Percentiles rank a stretch among this genome's conserved stretches.
Evolutionary conservation across 2,329 filamentous ascomycete genomes (phyloP).

Genomic region (Pseudopyricularia javanii): DNA sequence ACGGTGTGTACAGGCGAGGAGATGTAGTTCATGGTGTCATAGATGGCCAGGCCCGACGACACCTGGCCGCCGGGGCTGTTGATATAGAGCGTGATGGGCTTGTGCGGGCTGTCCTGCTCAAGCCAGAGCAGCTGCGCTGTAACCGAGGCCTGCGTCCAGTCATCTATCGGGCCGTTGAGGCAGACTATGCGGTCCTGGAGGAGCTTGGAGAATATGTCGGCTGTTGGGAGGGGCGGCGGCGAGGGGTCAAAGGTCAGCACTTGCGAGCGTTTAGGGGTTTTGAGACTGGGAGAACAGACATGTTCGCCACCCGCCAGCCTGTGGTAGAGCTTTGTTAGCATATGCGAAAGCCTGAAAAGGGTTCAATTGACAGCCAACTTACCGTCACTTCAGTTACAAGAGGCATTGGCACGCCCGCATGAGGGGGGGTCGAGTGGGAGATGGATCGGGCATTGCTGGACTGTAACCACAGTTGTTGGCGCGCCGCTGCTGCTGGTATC

Average conservation of each 20-base stretch:
- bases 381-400: constrained; percentile 46
- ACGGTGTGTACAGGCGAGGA: constrained; percentile 86
- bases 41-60: constrained; percentile 78
- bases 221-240: constrained; percentile 23
- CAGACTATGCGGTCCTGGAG: constrained; percentile 89
- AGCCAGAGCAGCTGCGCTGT: constrained; percentile 95
- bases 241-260: not conserved
- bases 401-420: constrained; percentile 40
- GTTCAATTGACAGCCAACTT: constrained; percentile 9
- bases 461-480: not conserved
- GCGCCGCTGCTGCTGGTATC: not conserved
- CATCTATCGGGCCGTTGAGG: constrained; percentile 83
- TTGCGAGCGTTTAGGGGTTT: not conserved
- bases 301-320: constrained; percentile 68
- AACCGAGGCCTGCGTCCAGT: constrained; percentile 81
- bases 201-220: constrained; percentile 73
- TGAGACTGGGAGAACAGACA: constrained; percentile 37
- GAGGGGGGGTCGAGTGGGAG: constrained; percentile 7
- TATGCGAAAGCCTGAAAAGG: not conserved
- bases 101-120: constrained; percentile 89
- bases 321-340: constrained; percentile 3
- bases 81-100: constrained; percentile 95
- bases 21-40: constrained; percentile 98
- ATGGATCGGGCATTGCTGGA: not conserved
- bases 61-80: constrained; percentile 93